Conservation (phyloP, 2,329 filamentous ascomycete species). For the Cordyceps fumosorosea region DNA sequence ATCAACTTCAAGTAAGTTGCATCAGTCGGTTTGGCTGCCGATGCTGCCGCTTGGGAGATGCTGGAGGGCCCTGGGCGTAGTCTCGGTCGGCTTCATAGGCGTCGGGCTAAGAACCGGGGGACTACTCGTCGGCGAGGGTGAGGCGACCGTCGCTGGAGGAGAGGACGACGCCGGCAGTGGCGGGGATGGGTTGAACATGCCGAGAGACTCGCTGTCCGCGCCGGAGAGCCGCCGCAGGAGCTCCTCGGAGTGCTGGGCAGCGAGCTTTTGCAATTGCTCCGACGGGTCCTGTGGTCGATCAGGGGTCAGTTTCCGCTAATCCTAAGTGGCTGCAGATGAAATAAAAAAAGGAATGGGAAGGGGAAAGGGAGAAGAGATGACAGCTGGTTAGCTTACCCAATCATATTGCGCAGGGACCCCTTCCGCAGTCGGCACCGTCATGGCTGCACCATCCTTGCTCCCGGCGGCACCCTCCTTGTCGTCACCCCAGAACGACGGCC, state of each 20-base stretch:
- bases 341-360: too few relatives aligned
- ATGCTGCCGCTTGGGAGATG: slow-evolving; percentile 20
- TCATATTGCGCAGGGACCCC: slow-evolving; percentile 83
- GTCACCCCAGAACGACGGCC: slow-evolving; percentile 60
- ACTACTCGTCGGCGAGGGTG: slow-evolving; percentile 17
- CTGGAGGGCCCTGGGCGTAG: slow-evolving; percentile 24
- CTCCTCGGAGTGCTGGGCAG: slow-evolving; percentile 57
- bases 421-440: slow-evolving; percentile 54
- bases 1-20: not conserved
- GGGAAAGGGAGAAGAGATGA: too few relatives aligned
- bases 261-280: slow-evolving; percentile 63
- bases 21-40: not conserved
- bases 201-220: slow-evolving; percentile 20
- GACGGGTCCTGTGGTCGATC: slow-evolving; percentile 53
- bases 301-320: too few relatives aligned
- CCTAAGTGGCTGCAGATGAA: too few relatives aligned
- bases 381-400: slow-evolving; percentile 72
- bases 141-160: not conserved
- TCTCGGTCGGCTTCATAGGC: slow-evolving; percentile 32
- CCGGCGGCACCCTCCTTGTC: slow-evolving; percentile 31
- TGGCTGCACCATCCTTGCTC: slow-evolving; percentile 50
- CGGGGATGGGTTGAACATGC: slow-evolving; percentile 10
- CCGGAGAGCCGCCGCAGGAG: slow-evolving; percentile 48
- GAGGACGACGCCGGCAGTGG: not conserved
- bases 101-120: slow-evolving; percentile 32